Evolutionary conservation across 768 basidiomycete genomes (phyloP).

Genomic region (Panellus pusillus): DNA sequence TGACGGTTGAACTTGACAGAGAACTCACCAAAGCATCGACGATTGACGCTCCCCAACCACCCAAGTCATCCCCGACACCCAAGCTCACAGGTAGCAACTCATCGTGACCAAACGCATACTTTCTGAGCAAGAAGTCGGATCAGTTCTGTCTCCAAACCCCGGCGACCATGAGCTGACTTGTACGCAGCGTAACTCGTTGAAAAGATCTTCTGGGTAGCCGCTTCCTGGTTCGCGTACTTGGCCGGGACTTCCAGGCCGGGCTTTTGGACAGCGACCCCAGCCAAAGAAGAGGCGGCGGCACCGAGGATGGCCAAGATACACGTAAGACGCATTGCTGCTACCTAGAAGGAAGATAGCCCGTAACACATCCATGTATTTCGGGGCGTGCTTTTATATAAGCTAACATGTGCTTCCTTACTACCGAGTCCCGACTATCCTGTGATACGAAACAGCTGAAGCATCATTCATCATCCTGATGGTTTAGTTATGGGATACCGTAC

Average conservation of each 20-base stretch:
- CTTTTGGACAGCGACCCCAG: conserved; percentile 36
- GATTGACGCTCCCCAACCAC: conserved; percentile 59
- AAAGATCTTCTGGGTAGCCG: conserved; percentile 43
- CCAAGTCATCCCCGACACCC: conserved; percentile 25
- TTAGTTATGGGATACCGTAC: no score
- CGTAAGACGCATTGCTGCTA: conserved; percentile 2
- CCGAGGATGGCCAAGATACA: conserved; percentile 2
- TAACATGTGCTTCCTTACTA: no score
- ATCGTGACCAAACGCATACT: background rate
- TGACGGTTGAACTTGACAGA: background rate
- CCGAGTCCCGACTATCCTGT: no score
- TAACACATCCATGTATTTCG: no score
- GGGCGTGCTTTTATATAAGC: no score
- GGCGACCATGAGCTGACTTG: conserved; percentile 28
- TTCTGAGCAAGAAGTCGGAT: background rate
- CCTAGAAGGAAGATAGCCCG: no score
- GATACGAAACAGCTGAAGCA: no score
- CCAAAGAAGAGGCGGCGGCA: conserved; percentile 1
- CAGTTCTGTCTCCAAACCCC: background rate
- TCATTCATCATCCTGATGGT: no score
- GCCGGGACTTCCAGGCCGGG: conserved; percentile 37
- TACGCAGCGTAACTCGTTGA: conserved; percentile 43
- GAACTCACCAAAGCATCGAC: conserved; percentile 50
- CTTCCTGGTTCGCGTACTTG: conserved; percentile 30
- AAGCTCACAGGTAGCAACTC: conserved; percentile 43